Evolutionary conservation across 2,329 filamentous ascomycete genomes (phyloP), one percentile per base, ranked within the genome.

Genomic region (Pseudogymnoascus sp.): DNA sequence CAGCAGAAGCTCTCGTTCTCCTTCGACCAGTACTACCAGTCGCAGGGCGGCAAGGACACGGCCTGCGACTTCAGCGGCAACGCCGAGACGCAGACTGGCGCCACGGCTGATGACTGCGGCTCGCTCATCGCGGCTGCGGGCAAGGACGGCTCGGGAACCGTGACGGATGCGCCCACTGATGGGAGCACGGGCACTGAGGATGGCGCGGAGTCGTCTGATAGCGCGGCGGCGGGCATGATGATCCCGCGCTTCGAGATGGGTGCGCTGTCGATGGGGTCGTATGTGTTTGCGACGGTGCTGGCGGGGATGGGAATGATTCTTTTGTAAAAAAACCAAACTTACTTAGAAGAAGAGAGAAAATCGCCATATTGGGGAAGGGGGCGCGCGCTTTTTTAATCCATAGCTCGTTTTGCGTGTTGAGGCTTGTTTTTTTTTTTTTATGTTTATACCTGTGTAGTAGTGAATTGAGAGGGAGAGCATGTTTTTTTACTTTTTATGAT

Each of bases 31-130:
- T 93, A 92, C 81, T 90, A 89, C 79, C 72, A 80, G 68, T 75
- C 74, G 67, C 80, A 86, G 71, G 77, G 80, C 68, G 79, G 79
- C 65, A 75, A 76, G 59, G 72, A 77, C 26, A 76, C 77, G 62
- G 87, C 90, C 33, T 95, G 90, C 73, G 80, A 85, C 78, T 92
- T 92, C 76, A 78, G 81, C 63, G 88, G 89, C 69, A 78, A 85
- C 69, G 90, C 87, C 59, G 77, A 78, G 63, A 77, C 81, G 62
- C 81, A 78, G 64, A 71, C 78, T 60, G 73, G 79, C 58, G 70
- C 76, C 55, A 77, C 78, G 35, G 75, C 81, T 12, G 76, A 77
- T 29, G 74, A 74, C 63, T 93, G 90, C 81, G 72, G 76, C 61
- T 69, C 75, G 58, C 78, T 87, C 63, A 77, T 94, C 63, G 75